Base-by-base conservation (phyloP, 768 basidiomycete species). In the Podaxis rugospora region DNA sequence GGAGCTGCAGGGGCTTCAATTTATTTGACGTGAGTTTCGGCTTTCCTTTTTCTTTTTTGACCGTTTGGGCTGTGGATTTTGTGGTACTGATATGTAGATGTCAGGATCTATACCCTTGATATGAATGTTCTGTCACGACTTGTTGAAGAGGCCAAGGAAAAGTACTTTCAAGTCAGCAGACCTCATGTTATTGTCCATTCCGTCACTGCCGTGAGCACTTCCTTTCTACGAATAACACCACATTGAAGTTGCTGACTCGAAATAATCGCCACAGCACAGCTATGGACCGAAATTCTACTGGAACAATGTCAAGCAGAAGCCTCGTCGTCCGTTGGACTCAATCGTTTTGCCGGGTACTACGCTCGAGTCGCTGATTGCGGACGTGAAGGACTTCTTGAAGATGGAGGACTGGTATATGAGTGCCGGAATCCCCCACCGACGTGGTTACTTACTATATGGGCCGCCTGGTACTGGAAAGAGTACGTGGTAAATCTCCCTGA, bases 381-480 rank as follows among this genome's bases (percentile, higher is more conserved):
- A 87, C 60, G 80, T 80, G 0, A 71, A 72, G 23, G 83, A 85
- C 57, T 87, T 86, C 63, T 66, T 86, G 18, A 70, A 72, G 18
- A 74, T 77, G 5, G 83, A 85, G 61, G 73, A 78, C n/a, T 87
- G 85, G 85, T 87, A 86, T 64, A 62, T 71, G 37, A 75, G 78
- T 42, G 79, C 81, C 0, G 84, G 85, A 0, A 86, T 86, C 51
- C 84, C 85, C 1, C 79, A 85, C 63, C 74, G 81, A 6, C 72
- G 84, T 27, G 85, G 85, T 0, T 85, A 83, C 62, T 71, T 86
- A 16, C 70, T 87, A 4, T 74, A 83, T 68, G 85, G 85, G 0
- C 83, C 82, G 18, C 83, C 84, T n/a, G 84, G 84, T 16, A 84
- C 82, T 5, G 85, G 84, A 5, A 87, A 85, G 70, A 85, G 82